Evolutionary conservation across 2,329 filamentous ascomycete genomes (phyloP).

Genomic region (Aspergillus arachidicola): DNA sequence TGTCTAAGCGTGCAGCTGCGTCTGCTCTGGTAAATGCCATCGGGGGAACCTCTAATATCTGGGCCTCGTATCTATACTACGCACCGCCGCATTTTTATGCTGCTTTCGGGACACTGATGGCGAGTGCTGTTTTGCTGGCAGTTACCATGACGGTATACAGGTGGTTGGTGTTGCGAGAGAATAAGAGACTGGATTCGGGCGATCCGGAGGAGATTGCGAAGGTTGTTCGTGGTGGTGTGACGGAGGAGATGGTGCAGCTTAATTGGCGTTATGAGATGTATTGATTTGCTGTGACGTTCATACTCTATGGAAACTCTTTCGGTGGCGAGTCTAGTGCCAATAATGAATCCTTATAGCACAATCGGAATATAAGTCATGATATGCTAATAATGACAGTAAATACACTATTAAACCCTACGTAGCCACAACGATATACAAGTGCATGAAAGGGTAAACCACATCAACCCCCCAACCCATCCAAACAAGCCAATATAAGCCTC

Average conservation of each 20-base stretch:
- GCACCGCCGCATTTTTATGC: conserved; percentile 40
- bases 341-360: fast-evolving
- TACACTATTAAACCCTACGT: neutral
- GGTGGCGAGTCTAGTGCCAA: fast-evolving
- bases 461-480: conserved; percentile 23
- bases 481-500: conserved; percentile 34
- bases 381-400: neutral
- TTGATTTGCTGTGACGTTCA: conserved; percentile 19
- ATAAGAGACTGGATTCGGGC: conserved; percentile 42
- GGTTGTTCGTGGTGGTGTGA: conserved; percentile 46
- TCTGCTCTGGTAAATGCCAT: conserved; percentile 45
- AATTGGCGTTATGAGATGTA: conserved; percentile 51
- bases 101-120: conserved; percentile 44
- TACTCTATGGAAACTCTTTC: too few relatives aligned
- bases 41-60: conserved; percentile 30
- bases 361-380: neutral
- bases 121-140: conserved; percentile 29
- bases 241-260: conserved; percentile 47
- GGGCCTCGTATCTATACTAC: conserved; percentile 29
- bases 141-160: conserved; percentile 41
- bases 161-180: conserved; percentile 43
- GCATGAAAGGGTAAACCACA: too few relatives aligned
- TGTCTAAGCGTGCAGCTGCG: conserved; percentile 47
- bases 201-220: conserved; percentile 41
- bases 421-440: too few relatives aligned